Conservation (phyloP, 257 asterid species). For the Forsythia viridissima region DNA sequence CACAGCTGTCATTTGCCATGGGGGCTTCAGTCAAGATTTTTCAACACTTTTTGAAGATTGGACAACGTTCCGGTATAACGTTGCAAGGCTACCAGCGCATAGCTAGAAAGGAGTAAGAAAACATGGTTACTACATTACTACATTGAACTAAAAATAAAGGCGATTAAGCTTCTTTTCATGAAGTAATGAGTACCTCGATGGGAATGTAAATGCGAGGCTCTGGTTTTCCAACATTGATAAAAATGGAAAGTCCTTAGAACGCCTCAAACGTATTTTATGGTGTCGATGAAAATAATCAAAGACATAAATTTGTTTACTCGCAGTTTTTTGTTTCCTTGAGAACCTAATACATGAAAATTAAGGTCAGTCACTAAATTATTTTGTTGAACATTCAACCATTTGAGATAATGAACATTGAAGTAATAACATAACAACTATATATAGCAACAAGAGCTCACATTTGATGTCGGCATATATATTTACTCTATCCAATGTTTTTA, state of each 20-base stretch:
- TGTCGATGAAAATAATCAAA: conserved; percentile 53
- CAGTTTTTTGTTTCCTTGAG: conserved; percentile 36
- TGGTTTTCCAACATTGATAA: conserved; percentile 67
- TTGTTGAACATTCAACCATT: background rate
- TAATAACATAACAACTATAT: background rate
- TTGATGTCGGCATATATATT: conserved; percentile 50
- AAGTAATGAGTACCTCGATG: conserved; percentile 49
- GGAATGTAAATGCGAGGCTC: conserved; percentile 66
- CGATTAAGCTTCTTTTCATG: background rate
- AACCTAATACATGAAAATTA: conserved; percentile 37
- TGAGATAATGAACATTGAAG: background rate
- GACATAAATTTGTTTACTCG: conserved; percentile 39
- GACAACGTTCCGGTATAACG: conserved; percentile 66
- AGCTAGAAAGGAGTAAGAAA: conserved; percentile 36
- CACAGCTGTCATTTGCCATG: conserved; percentile 54
- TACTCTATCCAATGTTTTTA: conserved; percentile 67
- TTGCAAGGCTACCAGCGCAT: conserved; percentile 66
- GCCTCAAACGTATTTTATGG: conserved; percentile 29
- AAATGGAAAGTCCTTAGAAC: conserved; percentile 62
- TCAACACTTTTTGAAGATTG: conserved; percentile 72
- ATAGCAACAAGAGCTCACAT: conserved; percentile 30
- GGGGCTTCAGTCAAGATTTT: conserved; percentile 72
- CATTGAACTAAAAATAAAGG: background rate
- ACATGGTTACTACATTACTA: background rate
- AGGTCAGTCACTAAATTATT: background rate